Percentiles rank a stretch among this genome's conserved stretches.
These are phyloP conservation scores for Stentor roeselii DNA, from an alignment of 73 alveolate species.

Conservation along the genomic window DNA sequence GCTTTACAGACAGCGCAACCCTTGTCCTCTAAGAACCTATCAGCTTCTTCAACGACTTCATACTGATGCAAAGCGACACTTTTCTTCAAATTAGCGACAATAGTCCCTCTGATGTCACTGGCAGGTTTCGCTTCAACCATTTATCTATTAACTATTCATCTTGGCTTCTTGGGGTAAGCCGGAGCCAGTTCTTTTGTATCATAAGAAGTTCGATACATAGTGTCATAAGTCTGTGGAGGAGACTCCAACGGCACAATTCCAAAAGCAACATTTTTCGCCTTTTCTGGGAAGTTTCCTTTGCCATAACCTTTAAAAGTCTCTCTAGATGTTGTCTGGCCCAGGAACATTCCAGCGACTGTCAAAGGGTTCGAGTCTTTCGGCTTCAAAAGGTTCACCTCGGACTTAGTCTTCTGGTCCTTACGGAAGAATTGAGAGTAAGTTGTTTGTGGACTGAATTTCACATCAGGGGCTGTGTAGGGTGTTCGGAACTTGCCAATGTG, in stretches of 20 bases:
- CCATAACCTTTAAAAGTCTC: background rate
- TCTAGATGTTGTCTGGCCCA: background rate
- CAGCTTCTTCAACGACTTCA: background rate
- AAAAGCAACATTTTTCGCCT: background rate
- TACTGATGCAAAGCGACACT: background rate
- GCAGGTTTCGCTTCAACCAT: too few species aligned
- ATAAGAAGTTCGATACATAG: background rate
- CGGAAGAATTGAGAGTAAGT: background rate
- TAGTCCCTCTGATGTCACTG: too few species aligned
- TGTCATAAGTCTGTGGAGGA: background rate
- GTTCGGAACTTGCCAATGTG: background rate
- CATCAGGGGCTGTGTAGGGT: conserved; percentile 13
- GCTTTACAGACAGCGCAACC: conserved; percentile 5
- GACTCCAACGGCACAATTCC: background rate
- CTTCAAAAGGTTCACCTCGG: background rate
- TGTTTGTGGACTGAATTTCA: conserved; percentile 2
- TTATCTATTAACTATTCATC: too few species aligned
- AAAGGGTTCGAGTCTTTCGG: background rate
- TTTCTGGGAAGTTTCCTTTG: background rate
- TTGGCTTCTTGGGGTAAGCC: background rate
- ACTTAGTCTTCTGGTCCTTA: background rate
- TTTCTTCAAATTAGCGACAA: background rate
- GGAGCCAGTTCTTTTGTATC: background rate
- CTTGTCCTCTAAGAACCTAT: background rate
- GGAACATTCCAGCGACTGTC: background rate